Conservation (phyloP, 305 asterid genomes). For the Fraxinus sp. region DNA sequence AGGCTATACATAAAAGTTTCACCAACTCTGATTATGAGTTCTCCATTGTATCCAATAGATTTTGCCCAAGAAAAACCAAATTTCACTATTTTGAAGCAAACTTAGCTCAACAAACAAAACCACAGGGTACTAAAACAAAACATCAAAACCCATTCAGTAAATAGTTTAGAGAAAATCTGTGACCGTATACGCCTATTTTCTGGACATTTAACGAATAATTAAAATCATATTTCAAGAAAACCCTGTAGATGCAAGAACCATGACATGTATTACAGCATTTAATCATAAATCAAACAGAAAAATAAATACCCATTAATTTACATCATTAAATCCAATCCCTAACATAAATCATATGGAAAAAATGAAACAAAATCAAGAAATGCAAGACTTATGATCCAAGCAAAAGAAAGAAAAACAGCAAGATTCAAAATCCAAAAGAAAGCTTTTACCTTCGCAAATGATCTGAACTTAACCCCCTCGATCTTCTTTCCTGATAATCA, state of each 20-base stretch:
- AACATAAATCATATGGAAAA: slow-evolving; percentile 12
- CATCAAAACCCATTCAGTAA: slow-evolving; percentile 2
- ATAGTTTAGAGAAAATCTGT: slow-evolving; percentile 4
- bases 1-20: slow-evolving; percentile 9
- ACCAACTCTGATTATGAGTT: not conserved
- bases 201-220: slow-evolving; percentile 11
- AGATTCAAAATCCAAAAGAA: slow-evolving; percentile 24
- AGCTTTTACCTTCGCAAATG: slow-evolving; percentile 45
- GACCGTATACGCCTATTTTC: not conserved
- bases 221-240: slow-evolving; percentile 12
- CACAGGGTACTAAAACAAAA: not conserved
- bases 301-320: slow-evolving; percentile 14
- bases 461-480: slow-evolving; percentile 53
- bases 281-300: slow-evolving; percentile 9
- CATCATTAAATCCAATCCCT: slow-evolving; percentile 23
- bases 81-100: slow-evolving; percentile 16
- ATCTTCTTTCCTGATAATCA: slow-evolving; percentile 62
- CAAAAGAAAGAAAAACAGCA: slow-evolving; percentile 3
- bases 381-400: slow-evolving; percentile 32
- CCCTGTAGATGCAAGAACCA: slow-evolving; percentile 15
- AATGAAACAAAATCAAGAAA: slow-evolving; percentile 31
- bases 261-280: slow-evolving; percentile 20
- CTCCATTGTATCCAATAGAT: not conserved
- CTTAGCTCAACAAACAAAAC: slow-evolving; percentile 5
- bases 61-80: slow-evolving; percentile 1